Evolutionary conservation across 352 stramenopile species (phyloP).

Genomic region (Pythium aristosporum): DNA sequence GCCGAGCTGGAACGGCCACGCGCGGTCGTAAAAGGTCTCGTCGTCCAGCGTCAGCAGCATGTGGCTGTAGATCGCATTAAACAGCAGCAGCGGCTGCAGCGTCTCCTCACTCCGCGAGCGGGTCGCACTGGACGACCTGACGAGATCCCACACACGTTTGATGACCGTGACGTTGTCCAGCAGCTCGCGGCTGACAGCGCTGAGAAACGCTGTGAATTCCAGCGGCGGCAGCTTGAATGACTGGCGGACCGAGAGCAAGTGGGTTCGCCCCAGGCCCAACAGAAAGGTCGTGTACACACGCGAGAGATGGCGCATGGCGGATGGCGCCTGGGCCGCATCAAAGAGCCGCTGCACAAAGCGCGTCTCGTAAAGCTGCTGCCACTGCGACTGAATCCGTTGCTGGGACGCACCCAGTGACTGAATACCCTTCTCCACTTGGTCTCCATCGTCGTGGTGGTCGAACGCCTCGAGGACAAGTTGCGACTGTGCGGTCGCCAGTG

Average conservation of each 20-base stretch:
- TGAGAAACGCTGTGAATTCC: constrained; percentile 52
- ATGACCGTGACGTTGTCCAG: constrained; percentile 17
- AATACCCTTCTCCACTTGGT: neutral
- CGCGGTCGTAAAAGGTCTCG: constrained; percentile 65
- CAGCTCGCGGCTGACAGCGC: constrained; percentile 43
- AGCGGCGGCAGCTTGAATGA: constrained; percentile 45
- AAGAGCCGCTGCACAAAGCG: constrained; percentile 41
- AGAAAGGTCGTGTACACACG: constrained; percentile 41
- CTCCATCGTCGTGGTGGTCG: constrained; percentile 4
- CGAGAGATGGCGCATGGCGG: constrained; percentile 33
- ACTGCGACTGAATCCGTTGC: constrained; percentile 35
- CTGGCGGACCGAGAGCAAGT: constrained; percentile 46
- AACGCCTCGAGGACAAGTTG: neutral
- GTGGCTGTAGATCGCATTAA: constrained; percentile 68
- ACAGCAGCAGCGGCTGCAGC: constrained; percentile 52
- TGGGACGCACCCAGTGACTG: constrained; percentile 19
- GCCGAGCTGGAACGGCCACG: constrained; percentile 48
- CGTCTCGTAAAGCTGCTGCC: constrained; percentile 43
- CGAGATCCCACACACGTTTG: constrained; percentile 41
- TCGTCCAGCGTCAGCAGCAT: constrained; percentile 65
- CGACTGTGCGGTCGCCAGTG: neutral
- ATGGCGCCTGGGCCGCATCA: constrained; percentile 8
- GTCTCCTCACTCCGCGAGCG: constrained; percentile 11
- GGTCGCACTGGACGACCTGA: constrained; percentile 27
- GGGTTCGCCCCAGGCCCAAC: constrained; percentile 37